phyloP scores from a whole-genome alignment of 2,329 filamentous ascomycete genomes.

The Coniochaeta sp. region DNA sequence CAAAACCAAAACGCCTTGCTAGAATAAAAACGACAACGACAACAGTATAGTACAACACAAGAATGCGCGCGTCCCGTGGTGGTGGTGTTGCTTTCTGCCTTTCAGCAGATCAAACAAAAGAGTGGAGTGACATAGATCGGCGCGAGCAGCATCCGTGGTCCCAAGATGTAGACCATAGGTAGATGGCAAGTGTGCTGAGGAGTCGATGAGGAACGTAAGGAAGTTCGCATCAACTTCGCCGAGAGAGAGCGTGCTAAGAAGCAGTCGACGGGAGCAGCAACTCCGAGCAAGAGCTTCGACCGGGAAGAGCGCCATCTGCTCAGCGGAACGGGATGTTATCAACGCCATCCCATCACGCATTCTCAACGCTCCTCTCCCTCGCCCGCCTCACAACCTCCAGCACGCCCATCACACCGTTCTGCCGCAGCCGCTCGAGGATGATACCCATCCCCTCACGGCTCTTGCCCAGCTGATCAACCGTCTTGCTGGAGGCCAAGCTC shows the following conservation, averaged over 20 bases:
- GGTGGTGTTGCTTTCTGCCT: neutral
- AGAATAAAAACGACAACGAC: constrained; percentile 5
- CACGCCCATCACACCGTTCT: constrained; percentile 50
- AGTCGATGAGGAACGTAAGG: neutral
- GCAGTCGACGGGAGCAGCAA: neutral
- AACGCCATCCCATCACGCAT: constrained; percentile 1
- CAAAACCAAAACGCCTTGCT: constrained; percentile 5
- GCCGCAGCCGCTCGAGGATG: constrained; percentile 62
- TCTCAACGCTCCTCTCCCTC: constrained; percentile 25
- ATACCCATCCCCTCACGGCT: constrained; percentile 78
- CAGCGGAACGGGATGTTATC: too few relatives aligned
- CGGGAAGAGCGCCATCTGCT: neutral
- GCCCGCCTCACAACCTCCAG: constrained; percentile 45
- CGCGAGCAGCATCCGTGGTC: neutral
- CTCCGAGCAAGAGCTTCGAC: too few relatives aligned
- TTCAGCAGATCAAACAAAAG: neutral
- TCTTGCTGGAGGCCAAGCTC: constrained; percentile 68
- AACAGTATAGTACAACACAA: neutral
- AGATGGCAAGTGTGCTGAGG: neutral
- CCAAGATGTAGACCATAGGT: neutral
- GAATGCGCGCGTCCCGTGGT: neutral
- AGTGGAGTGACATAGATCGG: neutral
- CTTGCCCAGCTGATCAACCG: constrained; percentile 70
- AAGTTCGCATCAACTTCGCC: neutral
- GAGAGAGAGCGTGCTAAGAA: neutral